Conservation (phyloP, 1,284 basidiomycete species). For the Kalmanozyma brasiliensis region DNA sequence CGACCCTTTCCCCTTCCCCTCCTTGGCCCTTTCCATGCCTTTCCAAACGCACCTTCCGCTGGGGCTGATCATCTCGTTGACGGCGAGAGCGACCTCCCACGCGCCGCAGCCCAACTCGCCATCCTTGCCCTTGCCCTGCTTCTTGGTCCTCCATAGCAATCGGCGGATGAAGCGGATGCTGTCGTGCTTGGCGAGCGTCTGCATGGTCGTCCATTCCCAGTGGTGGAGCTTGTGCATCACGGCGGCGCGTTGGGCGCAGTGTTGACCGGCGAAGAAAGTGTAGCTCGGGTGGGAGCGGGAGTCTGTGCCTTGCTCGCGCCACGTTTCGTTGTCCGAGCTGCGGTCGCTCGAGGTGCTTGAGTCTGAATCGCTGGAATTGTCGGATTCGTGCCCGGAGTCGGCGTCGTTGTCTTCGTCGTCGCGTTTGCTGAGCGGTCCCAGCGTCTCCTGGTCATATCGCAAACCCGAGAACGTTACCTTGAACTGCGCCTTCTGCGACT, state of each 20-base stretch:
- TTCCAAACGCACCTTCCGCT: slow-evolving; percentile 10
- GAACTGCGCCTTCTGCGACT: slow-evolving; percentile 27
- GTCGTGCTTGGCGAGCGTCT: slow-evolving; percentile 35
- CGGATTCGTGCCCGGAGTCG: too few relatives aligned
- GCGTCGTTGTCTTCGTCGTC: not conserved
- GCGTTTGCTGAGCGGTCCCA: slow-evolving; percentile 15
- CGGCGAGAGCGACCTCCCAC: slow-evolving; percentile 27
- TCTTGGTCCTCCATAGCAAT: slow-evolving; percentile 15
- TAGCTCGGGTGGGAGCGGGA: slow-evolving; percentile 1
- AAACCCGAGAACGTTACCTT: slow-evolving; percentile 22
- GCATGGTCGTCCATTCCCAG: slow-evolving; percentile 50
- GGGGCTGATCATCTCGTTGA: slow-evolving; percentile 28
- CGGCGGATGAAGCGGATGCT: slow-evolving; percentile 22
- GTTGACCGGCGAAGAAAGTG: slow-evolving; percentile 35
- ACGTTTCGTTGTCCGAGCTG: slow-evolving; percentile 23
- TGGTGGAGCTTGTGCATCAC: slow-evolving; percentile 45
- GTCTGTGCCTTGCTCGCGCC: slow-evolving; percentile 23
- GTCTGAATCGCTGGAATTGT: not conserved
- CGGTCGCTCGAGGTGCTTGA: slow-evolving; percentile 16
- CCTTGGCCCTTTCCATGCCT: not conserved
- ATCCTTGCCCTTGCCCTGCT: slow-evolving; percentile 23
- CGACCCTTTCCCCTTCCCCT: not conserved
- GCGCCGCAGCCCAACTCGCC: slow-evolving; percentile 24
- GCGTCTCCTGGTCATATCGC: slow-evolving; percentile 37
- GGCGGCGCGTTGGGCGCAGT: slow-evolving; percentile 33